Percentiles rank a stretch among this genome's conserved stretches.
These are phyloP conservation scores for Peniophora sp. DNA, from an alignment of 1,284 basidiomycete species.

Conservation along the genomic window DNA sequence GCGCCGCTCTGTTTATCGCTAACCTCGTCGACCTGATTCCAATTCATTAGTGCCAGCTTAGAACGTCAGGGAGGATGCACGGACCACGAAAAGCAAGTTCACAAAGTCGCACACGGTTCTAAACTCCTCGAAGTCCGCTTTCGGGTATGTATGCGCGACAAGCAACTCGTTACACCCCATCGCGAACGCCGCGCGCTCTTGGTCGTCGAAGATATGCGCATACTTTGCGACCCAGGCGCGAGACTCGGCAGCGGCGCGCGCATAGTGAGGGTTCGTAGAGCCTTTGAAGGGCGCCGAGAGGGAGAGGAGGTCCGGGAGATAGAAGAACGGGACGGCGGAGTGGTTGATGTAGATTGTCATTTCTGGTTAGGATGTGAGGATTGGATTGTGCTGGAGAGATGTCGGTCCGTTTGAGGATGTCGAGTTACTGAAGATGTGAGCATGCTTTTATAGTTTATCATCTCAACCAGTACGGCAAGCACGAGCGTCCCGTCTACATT, in stretches of 20 bases:
- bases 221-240: constrained; percentile 61
- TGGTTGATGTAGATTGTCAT: no score
- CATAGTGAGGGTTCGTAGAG: constrained; percentile 46
- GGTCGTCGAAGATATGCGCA: constrained; percentile 45
- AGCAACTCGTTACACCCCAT: constrained; percentile 55
- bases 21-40: constrained; percentile 45
- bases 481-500: no score
- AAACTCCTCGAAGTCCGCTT: constrained; percentile 50
- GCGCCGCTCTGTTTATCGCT: constrained; percentile 57
- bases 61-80: no score
- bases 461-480: no score
- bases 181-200: constrained; percentile 53
- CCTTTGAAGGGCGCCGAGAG: constrained; percentile 35
- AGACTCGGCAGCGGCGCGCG: constrained; percentile 44
- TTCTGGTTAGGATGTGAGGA: no score
- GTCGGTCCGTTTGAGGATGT: no score
- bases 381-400: no score
- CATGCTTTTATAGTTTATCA: no score
- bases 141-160: constrained; percentile 54
- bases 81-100: constrained; percentile 50
- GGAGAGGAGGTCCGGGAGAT: constrained; percentile 49
- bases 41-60: no score
- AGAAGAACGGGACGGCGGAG: no score
- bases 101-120: constrained; percentile 59
- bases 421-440: no score